Percentiles rank a stretch among this genome's conserved stretches.
Evolutionary conservation across 164 flowering plant genomes (phyloP).

Genomic region (Santalum album): DNA sequence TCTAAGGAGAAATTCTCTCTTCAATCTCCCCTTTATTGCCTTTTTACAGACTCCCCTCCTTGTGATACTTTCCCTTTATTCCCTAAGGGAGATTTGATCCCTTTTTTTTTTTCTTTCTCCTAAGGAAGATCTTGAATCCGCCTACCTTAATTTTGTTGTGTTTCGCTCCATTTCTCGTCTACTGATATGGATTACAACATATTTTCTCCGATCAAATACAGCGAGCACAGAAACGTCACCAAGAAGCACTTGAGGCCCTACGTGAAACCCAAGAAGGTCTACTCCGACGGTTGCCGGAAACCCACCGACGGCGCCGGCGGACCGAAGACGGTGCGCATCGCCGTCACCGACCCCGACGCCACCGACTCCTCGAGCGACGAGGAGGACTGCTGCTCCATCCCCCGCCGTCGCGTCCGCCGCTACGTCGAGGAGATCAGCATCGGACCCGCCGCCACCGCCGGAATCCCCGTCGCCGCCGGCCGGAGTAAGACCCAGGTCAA

Average conservation of each 20-base stretch:
- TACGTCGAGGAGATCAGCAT: constrained; percentile 44
- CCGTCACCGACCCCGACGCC: constrained; percentile 70
- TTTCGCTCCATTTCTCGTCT: not conserved
- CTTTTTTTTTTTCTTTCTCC: not conserved
- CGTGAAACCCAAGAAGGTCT: constrained; percentile 6
- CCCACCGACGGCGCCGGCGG: not conserved
- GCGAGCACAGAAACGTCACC: constrained; percentile 36
- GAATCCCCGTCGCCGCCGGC: not conserved
- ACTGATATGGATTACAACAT: constrained; percentile 21
- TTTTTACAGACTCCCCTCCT: too few species aligned
- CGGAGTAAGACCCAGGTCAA: constrained; percentile 8
- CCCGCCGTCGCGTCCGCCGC: constrained; percentile 36
- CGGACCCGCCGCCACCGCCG: constrained; percentile 10
- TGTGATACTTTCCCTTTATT: too few species aligned
- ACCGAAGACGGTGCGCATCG: constrained; percentile 26
- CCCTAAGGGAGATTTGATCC: too few species aligned
- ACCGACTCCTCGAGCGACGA: constrained; percentile 90
- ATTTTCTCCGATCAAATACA: constrained; percentile 39
- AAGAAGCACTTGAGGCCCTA: constrained; percentile 20
- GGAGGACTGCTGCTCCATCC: constrained; percentile 7
- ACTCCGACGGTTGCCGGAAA: not conserved
- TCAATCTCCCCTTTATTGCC: not conserved
- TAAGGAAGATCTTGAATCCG: not conserved
- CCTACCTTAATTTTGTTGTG: too few species aligned
- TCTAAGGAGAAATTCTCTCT: not conserved